A percentile compares a stretch with the other conserved stretches of the same genome.
These are phyloP conservation scores for Podaxis sp. DNA, from an alignment of 768 basidiomycete species.

Conservation along the genomic window DNA sequence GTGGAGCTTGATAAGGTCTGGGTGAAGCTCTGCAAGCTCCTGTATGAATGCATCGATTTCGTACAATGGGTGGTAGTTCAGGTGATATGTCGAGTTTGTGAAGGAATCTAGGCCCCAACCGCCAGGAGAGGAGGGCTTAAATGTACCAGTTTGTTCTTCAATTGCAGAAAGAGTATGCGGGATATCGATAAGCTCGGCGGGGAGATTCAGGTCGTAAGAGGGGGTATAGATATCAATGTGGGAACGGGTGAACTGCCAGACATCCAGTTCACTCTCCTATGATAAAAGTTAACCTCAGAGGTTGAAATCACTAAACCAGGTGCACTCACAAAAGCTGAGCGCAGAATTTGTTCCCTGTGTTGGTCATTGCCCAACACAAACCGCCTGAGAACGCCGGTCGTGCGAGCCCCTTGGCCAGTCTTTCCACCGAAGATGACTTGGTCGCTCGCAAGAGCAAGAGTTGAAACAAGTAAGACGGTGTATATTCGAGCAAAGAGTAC, in stretches of 20 bases:
- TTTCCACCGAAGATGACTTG: not conserved
- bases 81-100: conserved; percentile 40
- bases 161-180: conserved; percentile 23
- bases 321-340: conserved; percentile 11
- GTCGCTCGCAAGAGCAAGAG: not conserved
- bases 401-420: not conserved
- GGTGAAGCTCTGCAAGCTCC: conserved; percentile 44
- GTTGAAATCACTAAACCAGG: not conserved
- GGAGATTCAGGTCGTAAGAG: conserved; percentile 20
- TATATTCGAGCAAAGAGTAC: not conserved
- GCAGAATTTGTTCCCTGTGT: conserved; percentile 7
- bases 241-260: conserved; percentile 49
- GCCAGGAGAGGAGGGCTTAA: not conserved
- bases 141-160: conserved; percentile 7
- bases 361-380: conserved; percentile 8
- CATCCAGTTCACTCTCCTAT: conserved; percentile 45
- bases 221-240: conserved; percentile 54
- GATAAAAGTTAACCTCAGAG: not conserved
- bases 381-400: conserved; percentile 13
- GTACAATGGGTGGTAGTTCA: conserved; percentile 53
- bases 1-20: conserved; percentile 45
- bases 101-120: conserved; percentile 36
- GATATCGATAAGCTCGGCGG: conserved; percentile 22
- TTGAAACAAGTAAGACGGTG: not conserved
- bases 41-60: conserved; percentile 54